phyloP scores from a whole-genome alignment of 371 early-diverging fungal species.

The Mucor sp. region DNA sequence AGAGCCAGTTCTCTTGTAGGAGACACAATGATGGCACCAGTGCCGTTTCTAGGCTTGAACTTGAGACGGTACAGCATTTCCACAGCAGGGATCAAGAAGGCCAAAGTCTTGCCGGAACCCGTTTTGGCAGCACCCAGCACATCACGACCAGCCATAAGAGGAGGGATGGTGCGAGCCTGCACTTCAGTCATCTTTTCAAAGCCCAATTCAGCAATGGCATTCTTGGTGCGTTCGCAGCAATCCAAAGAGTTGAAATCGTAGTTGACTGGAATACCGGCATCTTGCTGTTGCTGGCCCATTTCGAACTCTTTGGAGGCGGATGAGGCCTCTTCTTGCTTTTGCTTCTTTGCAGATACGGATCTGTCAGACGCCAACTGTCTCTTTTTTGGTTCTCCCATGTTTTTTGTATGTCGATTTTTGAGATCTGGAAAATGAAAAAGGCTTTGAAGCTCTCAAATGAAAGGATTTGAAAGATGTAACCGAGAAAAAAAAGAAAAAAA shows the following conservation, averaged over 20 bases:
- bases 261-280: slow-evolving; percentile 34
- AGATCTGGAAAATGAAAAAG: not conserved
- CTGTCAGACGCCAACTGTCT: slow-evolving; percentile 31
- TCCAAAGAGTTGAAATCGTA: slow-evolving; percentile 68
- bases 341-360: slow-evolving; percentile 22
- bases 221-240: slow-evolving; percentile 68
- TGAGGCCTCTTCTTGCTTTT: slow-evolving; percentile 11
- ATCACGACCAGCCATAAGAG: slow-evolving; percentile 95
- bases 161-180: slow-evolving; percentile 95
- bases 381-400: slow-evolving; percentile 23
- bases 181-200: slow-evolving; percentile 97
- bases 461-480: not conserved
- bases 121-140: slow-evolving; percentile 99
- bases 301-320: slow-evolving; percentile 13
- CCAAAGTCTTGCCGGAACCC: slow-evolving; percentile 98
- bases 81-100: slow-evolving; percentile 97
- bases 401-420: not conserved
- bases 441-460: not conserved
- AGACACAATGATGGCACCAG: slow-evolving; percentile 95
- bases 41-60: slow-evolving; percentile 96
- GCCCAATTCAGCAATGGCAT: slow-evolving; percentile 91
- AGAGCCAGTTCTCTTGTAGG: slow-evolving; percentile 99
- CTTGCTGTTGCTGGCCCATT: slow-evolving; percentile 50
- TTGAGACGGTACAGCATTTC: slow-evolving; percentile 85
- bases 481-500: slow-evolving; percentile 10